Evolutionary conservation across 2,329 filamentous ascomycete species (phyloP).

Genomic region (Gyromitra esculenta): DNA sequence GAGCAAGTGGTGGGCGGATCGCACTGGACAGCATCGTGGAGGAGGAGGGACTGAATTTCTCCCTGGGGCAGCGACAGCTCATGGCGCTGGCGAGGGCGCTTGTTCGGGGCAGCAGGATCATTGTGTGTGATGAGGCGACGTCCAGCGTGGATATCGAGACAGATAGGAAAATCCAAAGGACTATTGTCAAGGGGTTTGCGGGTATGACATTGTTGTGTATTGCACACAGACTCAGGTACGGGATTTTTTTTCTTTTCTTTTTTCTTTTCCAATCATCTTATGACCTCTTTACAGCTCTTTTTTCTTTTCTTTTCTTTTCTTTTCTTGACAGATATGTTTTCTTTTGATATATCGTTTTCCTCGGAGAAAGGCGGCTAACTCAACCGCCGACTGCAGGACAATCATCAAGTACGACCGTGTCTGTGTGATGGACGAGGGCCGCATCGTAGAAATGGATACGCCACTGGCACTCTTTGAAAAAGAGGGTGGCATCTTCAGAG

Average conservation of each 20-base stretch:
- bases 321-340: neutral
- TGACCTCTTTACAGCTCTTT: neutral
- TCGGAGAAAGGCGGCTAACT: conserved; percentile 27
- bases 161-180: conserved; percentile 91
- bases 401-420: conserved; percentile 96
- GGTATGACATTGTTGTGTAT: conserved; percentile 92
- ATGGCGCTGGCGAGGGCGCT: conserved; percentile 93
- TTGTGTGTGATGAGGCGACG: conserved; percentile 96
- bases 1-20: conserved; percentile 63
- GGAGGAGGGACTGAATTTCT: conserved; percentile 96
- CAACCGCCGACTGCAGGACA: conserved; percentile 64
- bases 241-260: neutral
- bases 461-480: conserved; percentile 77
- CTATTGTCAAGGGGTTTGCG: conserved; percentile 83
- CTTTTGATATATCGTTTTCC: neutral
- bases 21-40: conserved; percentile 86
- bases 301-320: neutral
- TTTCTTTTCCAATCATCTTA: neutral
- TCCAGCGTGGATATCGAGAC: conserved; percentile 95
- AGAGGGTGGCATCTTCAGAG: conserved; percentile 78
- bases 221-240: conserved; percentile 78
- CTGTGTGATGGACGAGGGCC: conserved; percentile 91
- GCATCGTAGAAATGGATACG: conserved; percentile 84
- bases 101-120: conserved; percentile 86
- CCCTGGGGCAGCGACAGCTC: conserved; percentile 90